Percentiles rank a stretch among this genome's conserved stretches.
Conservation (phyloP, 2,329 filamentous ascomycete genomes). For the Penicillium brasilianum region DNA sequence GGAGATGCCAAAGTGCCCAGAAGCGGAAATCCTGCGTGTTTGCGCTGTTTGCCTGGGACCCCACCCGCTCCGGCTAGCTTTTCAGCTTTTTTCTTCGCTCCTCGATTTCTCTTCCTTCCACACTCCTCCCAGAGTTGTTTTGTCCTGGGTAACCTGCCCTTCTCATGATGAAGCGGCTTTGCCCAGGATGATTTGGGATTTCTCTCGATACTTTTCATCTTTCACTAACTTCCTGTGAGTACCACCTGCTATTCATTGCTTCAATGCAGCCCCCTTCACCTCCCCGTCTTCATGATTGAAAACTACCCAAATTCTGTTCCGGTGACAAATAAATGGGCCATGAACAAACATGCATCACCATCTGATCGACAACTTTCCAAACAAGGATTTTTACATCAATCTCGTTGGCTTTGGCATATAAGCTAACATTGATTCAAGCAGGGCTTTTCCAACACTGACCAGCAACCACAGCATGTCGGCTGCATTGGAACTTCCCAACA, state of each 20-base stretch:
- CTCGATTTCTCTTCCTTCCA: slow-evolving; percentile 31
- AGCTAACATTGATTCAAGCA: slow-evolving; percentile 27
- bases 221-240: slow-evolving; percentile 36
- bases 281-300: slow-evolving; percentile 54
- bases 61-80: slow-evolving; percentile 29
- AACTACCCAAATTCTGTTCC: slow-evolving; percentile 57
- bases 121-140: slow-evolving; percentile 19
- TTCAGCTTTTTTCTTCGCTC: slow-evolving; percentile 26
- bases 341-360: slow-evolving; percentile 67
- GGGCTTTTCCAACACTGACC: slow-evolving; percentile 4
- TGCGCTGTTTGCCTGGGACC: slow-evolving; percentile 45
- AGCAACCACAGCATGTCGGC: slow-evolving; percentile 15
- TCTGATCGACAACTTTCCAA: slow-evolving; percentile 50
- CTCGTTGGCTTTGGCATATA: slow-evolving; percentile 7
- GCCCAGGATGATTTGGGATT: background rate
- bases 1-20: slow-evolving; percentile 21
- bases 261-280: slow-evolving; percentile 5
- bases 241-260: background rate
- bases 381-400: slow-evolving; percentile 12
- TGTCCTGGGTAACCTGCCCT: slow-evolving; percentile 14
- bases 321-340: slow-evolving; percentile 61
- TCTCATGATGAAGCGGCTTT: slow-evolving; percentile 29
- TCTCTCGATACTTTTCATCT: background rate
- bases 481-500: slow-evolving; percentile 20
- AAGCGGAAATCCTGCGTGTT: slow-evolving; percentile 47